Base-by-base conservation (phyloP, 768 basidiomycete species). In the Leucocoprinus birnbaumii region DNA sequence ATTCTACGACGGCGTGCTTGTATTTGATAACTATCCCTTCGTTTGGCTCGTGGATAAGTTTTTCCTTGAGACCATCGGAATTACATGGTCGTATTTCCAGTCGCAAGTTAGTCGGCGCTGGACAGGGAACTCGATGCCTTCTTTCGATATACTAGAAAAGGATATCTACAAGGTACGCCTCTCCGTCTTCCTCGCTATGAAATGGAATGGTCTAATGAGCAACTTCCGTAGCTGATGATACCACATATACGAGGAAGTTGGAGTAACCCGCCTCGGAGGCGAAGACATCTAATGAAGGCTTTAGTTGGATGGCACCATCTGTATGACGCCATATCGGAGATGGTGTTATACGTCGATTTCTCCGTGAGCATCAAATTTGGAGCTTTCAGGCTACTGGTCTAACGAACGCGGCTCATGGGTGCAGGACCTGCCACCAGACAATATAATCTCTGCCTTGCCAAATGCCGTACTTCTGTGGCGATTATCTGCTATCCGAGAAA, bases 261-360 rank as follows among this genome's bases (percentile, higher is more conserved):
- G 82, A 77, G 72, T 49, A 92, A 91, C 61, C 85, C 84, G 7
- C 75, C 87, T 1, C 75, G 90, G 44, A 77, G 84, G 49, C 76
- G 89, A 41, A 73, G 90, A 46, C 75, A 80, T 62, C 75, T 88
- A 25, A 78, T 84, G 72, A 87, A 86, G 59, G 74, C 80, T 0
- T 64, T 87, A 31, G 60, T 83, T 2, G 80, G 85, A 31, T 87
- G 88, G 87, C 89, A 91, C 53, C 61, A 70, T 10, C 61, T 87
- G 2, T 87, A 87, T 58, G 80, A 85, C 47, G 58, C 70, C 0
- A 65, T 82, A 11, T 45, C 63, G 9, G 68, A 70, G 13, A 67
- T 77, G 31, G 61, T 61, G n/a, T 59, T 61, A 3, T 58, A 66
- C 16, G 56, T 77, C 18, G 63, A 68, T 18, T 48, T 67, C 14